Evolutionary conservation across 1,284 basidiomycete species (phyloP).

Genomic region (Leccinum fuscescens): DNA sequence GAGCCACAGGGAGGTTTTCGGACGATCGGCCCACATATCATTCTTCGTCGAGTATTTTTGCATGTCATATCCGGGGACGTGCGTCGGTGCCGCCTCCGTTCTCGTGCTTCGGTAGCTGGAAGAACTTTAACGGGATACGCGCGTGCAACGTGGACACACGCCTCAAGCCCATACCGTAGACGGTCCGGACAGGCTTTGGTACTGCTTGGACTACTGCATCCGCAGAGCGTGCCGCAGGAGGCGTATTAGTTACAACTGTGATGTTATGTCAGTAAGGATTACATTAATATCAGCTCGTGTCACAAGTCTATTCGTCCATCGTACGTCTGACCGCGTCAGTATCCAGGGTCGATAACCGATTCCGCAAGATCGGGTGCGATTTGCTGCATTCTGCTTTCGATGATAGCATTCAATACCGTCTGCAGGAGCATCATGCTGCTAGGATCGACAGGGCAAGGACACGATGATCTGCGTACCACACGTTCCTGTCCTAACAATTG

Average conservation of each 20-base stretch:
- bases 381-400: constrained; percentile 38
- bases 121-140: constrained; percentile 3
- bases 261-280: constrained; percentile 29
- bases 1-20: constrained; percentile 1
- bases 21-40: constrained; percentile 12
- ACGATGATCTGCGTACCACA: constrained; percentile 45
- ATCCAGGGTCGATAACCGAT: constrained; percentile 12
- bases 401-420: constrained; percentile 40
- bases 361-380: constrained; percentile 20
- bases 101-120: constrained; percentile 9
- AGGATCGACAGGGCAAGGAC: constrained; percentile 7
- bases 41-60: constrained; percentile 27
- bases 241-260: constrained; percentile 29
- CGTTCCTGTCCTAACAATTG: constrained; percentile 49
- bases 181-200: constrained; percentile 17
- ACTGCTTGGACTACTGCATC: constrained; percentile 23
- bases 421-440: constrained; percentile 5
- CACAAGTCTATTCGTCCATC: constrained; percentile 9
- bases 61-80: constrained; percentile 12
- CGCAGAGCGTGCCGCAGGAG: constrained; percentile 15
- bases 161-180: constrained; percentile 9
- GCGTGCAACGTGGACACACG: constrained; percentile 12
- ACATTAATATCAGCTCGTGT: constrained; percentile 29
- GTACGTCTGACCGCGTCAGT: constrained; percentile 13
- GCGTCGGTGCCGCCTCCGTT: constrained; percentile 6